A percentile compares a stretch with the other conserved stretches of the same genome.
Evolutionary conservation across 2,329 filamentous ascomycete genomes (phyloP).

Genomic region (Calonectria hongkongensis): DNA sequence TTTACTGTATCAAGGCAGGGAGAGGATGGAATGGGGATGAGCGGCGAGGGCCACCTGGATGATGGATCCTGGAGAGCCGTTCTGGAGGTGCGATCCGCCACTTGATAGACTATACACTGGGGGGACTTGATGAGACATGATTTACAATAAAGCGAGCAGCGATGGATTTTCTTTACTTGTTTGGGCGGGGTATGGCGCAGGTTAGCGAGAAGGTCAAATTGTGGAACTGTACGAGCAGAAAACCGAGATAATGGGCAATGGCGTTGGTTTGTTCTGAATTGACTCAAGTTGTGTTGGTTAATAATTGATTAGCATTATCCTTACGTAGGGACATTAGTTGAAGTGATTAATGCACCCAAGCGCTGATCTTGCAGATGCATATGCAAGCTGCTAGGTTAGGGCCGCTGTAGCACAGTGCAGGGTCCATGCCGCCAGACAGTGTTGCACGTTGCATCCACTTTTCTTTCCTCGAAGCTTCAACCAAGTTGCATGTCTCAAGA

Average conservation of each 20-base stretch:
- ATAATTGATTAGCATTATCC: constrained; percentile 35
- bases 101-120: constrained; percentile 32
- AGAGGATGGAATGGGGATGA: constrained; percentile 43
- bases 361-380: constrained; percentile 31
- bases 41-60: constrained; percentile 49
- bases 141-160: constrained; percentile 32
- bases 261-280: constrained; percentile 26
- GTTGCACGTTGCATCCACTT: constrained; percentile 16
- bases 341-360: constrained; percentile 10
- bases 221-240: constrained; percentile 30
- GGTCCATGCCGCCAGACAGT: constrained; percentile 1
- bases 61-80: constrained; percentile 49
- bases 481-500: constrained; percentile 19
- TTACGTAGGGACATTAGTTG: constrained; percentile 37
- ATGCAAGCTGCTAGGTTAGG: constrained; percentile 30
- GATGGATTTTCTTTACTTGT: constrained; percentile 27
- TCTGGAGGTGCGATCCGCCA: constrained; percentile 52
- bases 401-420: constrained; percentile 30
- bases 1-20: constrained; percentile 49
- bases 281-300: neutral
- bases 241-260: constrained; percentile 21
- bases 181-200: constrained; percentile 28
- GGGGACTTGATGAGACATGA: constrained; percentile 39
- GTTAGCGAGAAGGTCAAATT: constrained; percentile 17
- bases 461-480: constrained; percentile 11